Evolutionary conservation across 2,329 filamentous ascomycete species (phyloP).

Genomic region (Monosporascus sp.): DNA sequence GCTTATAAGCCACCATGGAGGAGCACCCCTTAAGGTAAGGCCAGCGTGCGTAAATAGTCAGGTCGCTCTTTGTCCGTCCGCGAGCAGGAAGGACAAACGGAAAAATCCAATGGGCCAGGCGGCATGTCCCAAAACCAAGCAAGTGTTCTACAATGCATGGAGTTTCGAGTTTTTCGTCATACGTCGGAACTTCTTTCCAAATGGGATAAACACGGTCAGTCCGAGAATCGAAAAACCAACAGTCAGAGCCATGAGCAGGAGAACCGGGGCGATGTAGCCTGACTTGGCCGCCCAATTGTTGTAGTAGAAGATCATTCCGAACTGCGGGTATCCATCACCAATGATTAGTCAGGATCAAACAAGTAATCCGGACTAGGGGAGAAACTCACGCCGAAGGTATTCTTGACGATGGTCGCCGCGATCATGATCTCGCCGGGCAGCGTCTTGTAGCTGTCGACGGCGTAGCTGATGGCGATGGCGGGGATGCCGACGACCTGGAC

Average conservation of each 20-base stretch:
- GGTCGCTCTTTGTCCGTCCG: no score
- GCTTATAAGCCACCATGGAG: no score
- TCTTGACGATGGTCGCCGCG: slow-evolving; percentile 59
- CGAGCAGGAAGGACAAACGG: no score
- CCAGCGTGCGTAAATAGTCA: no score
- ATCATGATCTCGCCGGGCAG: slow-evolving; percentile 58
- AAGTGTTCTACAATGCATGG: slow-evolving; percentile 14
- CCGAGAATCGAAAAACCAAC: slow-evolving; percentile 21
- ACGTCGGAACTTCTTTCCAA: slow-evolving; percentile 25
- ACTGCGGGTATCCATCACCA: slow-evolving; percentile 11
- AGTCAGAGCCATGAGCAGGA: slow-evolving; percentile 23
- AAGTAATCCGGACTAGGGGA: neutral
- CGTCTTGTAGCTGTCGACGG: slow-evolving; percentile 59
- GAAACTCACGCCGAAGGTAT: slow-evolving; percentile 35
- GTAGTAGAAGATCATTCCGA: slow-evolving; percentile 27
- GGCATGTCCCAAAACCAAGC: no score
- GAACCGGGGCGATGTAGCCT: slow-evolving; percentile 21
- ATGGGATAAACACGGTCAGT: slow-evolving; percentile 22
- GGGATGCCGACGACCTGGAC: slow-evolving; percentile 43
- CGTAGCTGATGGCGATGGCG: slow-evolving; percentile 52
- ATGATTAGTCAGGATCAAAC: neutral
- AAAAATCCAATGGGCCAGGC: neutral
- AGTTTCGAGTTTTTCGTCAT: slow-evolving; percentile 26
- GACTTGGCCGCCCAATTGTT: slow-evolving; percentile 21
- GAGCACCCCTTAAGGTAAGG: no score